Base-by-base conservation (phyloP, 192 early-diverging fungal species). In the Cetraspora pellucida region DNA sequence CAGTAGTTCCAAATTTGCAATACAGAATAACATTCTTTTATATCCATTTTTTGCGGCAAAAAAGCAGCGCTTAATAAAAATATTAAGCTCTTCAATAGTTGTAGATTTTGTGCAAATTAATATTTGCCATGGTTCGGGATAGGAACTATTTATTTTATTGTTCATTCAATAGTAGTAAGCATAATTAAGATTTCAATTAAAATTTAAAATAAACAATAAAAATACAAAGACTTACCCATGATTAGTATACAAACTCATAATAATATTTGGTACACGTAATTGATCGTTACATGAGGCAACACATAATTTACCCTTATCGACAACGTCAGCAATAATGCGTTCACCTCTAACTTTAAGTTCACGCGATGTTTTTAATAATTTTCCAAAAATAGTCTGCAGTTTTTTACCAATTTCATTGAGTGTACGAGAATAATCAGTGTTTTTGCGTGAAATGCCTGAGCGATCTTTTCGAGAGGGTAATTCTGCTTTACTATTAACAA, bases 231-330 rank as follows among this genome's bases (percentile, higher is more conserved):
- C 37, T 13, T 19, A 30, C 25, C 68, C 68, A 37, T 72, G 77
- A 59, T 66, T 77, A 44, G 77, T 68, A 73, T 50, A 77, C 13
- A 77, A 55, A 10, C 70, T 74, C 77, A 77, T 59, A 14, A 77
- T 70, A 11, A 70, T 70, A 31, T 77, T 77, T 28, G 68, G 44
- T 21, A 72, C 37, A 14, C 43, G 69, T 17, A 25, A 27, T 72
- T 59, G 46, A 11, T 77, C 58, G 25, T 16, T 61, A 19, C 55
- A 77, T 19, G 69, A 49, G 9, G 77, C 77, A 49, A 77, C 46
- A 27, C 74, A 77, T 45, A 72, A 50, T 63, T 59, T 27, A 23
- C 68, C 55, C 5, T 13, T 45, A n/a, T 23, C 21, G 54, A 59
- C 77, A 14, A 77, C 23, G 21, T 77, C 68, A 17, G 52, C 19